Conservation (phyloP, 2,329 filamentous ascomycete genomes). For the Botrytis galanthina region DNA sequence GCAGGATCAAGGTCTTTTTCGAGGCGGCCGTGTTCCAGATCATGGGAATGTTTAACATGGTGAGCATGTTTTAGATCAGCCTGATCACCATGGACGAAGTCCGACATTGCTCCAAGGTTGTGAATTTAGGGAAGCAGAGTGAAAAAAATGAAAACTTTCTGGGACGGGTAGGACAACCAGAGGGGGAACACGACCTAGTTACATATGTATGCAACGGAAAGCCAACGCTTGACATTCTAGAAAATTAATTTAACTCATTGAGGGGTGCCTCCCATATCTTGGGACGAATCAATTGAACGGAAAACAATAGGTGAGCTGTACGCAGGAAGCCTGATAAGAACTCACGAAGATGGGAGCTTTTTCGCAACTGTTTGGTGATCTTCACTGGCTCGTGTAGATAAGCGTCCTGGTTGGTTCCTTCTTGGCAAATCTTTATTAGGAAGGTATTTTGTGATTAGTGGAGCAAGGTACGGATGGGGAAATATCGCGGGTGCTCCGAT, state of each 20-base stretch:
- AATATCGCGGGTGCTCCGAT: constrained; percentile 8
- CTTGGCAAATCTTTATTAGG: constrained; percentile 19
- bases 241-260: constrained; percentile 1
- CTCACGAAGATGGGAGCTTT: background rate
- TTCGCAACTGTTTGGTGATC: background rate
- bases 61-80: constrained; percentile 29
- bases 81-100: constrained; percentile 35
- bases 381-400: constrained; percentile 19
- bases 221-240: constrained; percentile 16
- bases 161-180: constrained; percentile 9
- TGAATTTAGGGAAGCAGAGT: background rate
- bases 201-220: constrained; percentile 22
- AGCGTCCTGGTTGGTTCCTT: constrained; percentile 13
- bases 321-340: constrained; percentile 18
- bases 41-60: constrained; percentile 27
- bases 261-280: background rate
- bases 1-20: constrained; percentile 23
- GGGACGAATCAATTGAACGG: constrained; percentile 6
- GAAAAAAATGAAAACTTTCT: constrained; percentile 10
- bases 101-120: constrained; percentile 19
- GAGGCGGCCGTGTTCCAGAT: constrained; percentile 29
- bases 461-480: constrained; percentile 10
- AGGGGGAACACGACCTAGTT: constrained; percentile 9
- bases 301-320: constrained; percentile 7
- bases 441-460: constrained; percentile 16